Evolutionary conservation across 2,329 filamentous ascomycete species (phyloP).

Genomic region (Geosmithia putterillii): DNA sequence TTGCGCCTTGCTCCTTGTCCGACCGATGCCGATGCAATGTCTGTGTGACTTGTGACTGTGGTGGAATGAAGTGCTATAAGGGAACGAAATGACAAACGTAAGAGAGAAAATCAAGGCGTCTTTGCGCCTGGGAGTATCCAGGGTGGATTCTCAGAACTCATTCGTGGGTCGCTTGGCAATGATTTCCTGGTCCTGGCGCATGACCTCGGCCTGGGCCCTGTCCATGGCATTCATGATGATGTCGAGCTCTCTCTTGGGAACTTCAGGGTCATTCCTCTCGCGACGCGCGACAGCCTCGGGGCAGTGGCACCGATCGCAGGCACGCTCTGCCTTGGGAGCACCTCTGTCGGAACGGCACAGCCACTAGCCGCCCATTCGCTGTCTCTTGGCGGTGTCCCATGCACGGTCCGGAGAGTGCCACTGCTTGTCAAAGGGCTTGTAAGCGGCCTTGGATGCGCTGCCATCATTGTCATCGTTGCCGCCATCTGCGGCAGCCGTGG

Average conservation of each 20-base stretch:
- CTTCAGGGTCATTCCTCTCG: neutral
- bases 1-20: too few relatives aligned
- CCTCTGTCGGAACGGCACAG: neutral
- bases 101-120: neutral
- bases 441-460: neutral
- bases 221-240: neutral
- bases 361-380: constrained; percentile 1
- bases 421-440: neutral
- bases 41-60: too few relatives aligned
- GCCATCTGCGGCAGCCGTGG: too few relatives aligned
- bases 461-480: too few relatives aligned
- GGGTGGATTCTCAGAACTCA: too few relatives aligned
- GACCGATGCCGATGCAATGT: too few relatives aligned
- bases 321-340: neutral
- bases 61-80: too few relatives aligned
- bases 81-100: too few relatives aligned
- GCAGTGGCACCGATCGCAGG: neutral
- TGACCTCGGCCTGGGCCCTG: neutral
- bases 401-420: neutral
- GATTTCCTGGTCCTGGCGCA: neutral
- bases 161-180: neutral
- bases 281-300: neutral
- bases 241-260: neutral
- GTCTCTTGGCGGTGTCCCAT: neutral
- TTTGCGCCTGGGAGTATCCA: neutral